These are phyloP conservation scores for Suillus decipiens DNA, from an alignment of 768 basidiomycete species.

Conservation along the genomic window DNA sequence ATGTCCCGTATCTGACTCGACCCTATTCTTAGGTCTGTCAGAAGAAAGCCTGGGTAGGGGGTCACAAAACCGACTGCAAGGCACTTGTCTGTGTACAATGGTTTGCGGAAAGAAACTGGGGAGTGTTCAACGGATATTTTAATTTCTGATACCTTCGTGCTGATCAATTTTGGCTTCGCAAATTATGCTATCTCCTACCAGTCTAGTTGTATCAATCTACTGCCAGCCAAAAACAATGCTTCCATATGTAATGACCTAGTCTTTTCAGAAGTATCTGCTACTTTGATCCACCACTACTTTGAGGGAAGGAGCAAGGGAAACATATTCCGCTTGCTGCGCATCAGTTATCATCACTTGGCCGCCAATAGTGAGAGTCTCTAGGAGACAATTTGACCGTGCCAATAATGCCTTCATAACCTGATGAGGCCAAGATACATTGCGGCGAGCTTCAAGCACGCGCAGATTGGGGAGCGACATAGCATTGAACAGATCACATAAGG, in stretches of 20 bases:
- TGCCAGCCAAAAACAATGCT: neutral
- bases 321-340: conserved; percentile 17
- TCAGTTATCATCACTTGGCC: conserved; percentile 17
- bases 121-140: neutral
- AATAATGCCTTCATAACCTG: conserved; percentile 19
- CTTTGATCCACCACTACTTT: conserved; percentile 3
- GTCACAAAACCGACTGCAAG: conserved; percentile 1
- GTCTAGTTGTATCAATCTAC: neutral
- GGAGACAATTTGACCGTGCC: conserved; percentile 22
- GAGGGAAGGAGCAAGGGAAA: conserved; percentile 21
- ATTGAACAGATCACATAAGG: conserved; percentile 16
- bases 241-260: neutral
- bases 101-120: neutral
- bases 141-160: neutral
- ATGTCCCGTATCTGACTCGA: neutral
- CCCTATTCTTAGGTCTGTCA: neutral
- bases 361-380: conserved; percentile 22
- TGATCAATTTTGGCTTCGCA: too few species aligned
- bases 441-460: conserved; percentile 13
- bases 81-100: neutral
- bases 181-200: neutral
- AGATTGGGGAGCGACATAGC: conserved; percentile 20
- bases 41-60: neutral
- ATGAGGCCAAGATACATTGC: conserved; percentile 16
- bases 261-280: neutral